These are phyloP conservation scores for Lachnellula cervina DNA, from an alignment of 2,329 filamentous ascomycete genomes.

Conservation along the genomic window DNA sequence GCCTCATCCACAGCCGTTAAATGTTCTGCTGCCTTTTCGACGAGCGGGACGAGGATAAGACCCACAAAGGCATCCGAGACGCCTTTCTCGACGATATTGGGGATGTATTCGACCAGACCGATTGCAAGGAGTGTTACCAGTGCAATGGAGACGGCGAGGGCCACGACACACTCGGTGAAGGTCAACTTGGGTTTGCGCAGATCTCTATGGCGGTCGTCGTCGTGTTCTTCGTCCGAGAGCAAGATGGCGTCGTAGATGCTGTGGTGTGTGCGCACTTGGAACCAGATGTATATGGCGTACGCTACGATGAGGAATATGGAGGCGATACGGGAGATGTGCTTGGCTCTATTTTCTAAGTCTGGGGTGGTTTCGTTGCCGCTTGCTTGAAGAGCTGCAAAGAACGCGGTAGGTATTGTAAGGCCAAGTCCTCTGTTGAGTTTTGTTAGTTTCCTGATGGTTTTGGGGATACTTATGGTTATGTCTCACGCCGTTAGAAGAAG, in stretches of 20 bases:
- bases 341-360: constrained; percentile 47
- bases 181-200: constrained; percentile 63
- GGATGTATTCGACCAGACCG: constrained; percentile 68
- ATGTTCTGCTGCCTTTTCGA: constrained; percentile 74
- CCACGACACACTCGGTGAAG: constrained; percentile 65
- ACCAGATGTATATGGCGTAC: constrained; percentile 63
- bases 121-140: constrained; percentile 71
- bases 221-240: constrained; percentile 57
- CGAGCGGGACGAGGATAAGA: constrained; percentile 71
- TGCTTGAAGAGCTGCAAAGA: constrained; percentile 44
- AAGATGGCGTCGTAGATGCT: constrained; percentile 72
- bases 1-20: constrained; percentile 75
- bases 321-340: constrained; percentile 65
- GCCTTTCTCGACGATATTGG: constrained; percentile 47
- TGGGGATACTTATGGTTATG: constrained; percentile 53
- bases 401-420: constrained; percentile 40
- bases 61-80: constrained; percentile 71
- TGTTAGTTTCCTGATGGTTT: constrained; percentile 50
- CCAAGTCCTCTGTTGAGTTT: constrained; percentile 39
- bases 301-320: constrained; percentile 66
- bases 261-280: constrained; percentile 74
- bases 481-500: constrained; percentile 71
- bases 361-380: constrained; percentile 34
- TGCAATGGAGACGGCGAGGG: constrained; percentile 57
- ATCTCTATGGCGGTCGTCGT: constrained; percentile 56